Evolutionary conservation across 2,329 filamentous ascomycete species (phyloP).

Genomic region (Hypomyces rosellus): DNA sequence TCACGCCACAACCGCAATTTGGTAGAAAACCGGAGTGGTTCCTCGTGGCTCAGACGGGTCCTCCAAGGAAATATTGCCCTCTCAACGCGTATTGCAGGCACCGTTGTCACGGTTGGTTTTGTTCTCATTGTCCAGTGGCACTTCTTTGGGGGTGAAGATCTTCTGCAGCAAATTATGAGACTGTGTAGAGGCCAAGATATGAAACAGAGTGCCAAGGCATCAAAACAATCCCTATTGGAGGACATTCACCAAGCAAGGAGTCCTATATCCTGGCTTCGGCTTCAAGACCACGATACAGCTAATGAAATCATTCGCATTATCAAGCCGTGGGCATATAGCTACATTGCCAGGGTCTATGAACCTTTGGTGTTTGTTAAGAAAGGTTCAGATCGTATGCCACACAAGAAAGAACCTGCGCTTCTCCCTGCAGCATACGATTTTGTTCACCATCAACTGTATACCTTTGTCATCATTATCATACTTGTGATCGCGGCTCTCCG

Average conservation of each 20-base stretch:
- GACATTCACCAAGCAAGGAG: constrained; percentile 68
- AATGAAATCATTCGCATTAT: constrained; percentile 70
- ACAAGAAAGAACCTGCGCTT: constrained; percentile 31
- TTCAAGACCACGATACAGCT: constrained; percentile 75
- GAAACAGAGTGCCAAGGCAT: constrained; percentile 23
- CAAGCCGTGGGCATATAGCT: constrained; percentile 64
- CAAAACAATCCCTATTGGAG: constrained; percentile 39
- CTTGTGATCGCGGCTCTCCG: constrained; percentile 59
- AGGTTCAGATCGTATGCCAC: constrained; percentile 58
- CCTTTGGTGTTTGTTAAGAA: constrained; percentile 67
- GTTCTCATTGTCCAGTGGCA: constrained; percentile 71
- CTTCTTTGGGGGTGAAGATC: constrained; percentile 58
- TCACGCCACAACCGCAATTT: constrained; percentile 31
- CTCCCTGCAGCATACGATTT: constrained; percentile 55
- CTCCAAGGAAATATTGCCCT: constrained; percentile 58
- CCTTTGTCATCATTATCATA: constrained; percentile 57
- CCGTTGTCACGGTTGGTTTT: constrained; percentile 65
- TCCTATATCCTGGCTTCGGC: constrained; percentile 67
- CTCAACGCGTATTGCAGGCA: constrained; percentile 69
- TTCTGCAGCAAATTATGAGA: constrained; percentile 25
- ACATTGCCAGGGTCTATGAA: constrained; percentile 68
- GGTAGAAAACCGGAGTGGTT: constrained; percentile 18
- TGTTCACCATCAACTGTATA: constrained; percentile 49
- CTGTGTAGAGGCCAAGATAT: constrained; percentile 16
- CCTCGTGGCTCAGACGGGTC: constrained; percentile 53